A percentile compares a stretch with the other conserved stretches of the same genome.
Conservation (phyloP, 305 asterid species). For the Fraxinus floribunda region DNA sequence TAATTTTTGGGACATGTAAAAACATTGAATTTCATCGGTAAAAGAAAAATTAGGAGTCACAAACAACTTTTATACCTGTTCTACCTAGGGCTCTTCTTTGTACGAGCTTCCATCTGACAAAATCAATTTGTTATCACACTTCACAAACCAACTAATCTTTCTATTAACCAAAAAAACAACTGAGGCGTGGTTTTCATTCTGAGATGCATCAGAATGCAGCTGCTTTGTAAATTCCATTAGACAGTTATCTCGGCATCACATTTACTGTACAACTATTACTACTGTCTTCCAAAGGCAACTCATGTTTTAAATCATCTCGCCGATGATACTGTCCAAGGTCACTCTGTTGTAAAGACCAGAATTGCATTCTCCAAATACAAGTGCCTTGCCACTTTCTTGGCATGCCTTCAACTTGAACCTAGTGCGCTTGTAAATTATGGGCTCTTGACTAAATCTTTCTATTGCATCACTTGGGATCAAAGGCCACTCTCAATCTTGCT, state of each 20-base stretch:
- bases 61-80: slow-evolving; percentile 39
- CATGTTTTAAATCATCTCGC: slow-evolving; percentile 26
- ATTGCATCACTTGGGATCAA: slow-evolving; percentile 15
- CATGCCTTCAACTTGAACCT: slow-evolving; percentile 41
- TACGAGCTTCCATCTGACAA: slow-evolving; percentile 25
- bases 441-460: slow-evolving; percentile 29
- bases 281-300: slow-evolving; percentile 9
- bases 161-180: slow-evolving; percentile 25
- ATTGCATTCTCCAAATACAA: slow-evolving; percentile 30
- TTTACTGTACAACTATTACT: slow-evolving; percentile 19
- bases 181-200: slow-evolving; percentile 25
- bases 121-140: slow-evolving; percentile 25
- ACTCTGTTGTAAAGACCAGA: slow-evolving; percentile 26
- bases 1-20: background rate
- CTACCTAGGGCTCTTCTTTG: slow-evolving; percentile 20
- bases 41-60: background rate
- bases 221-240: slow-evolving; percentile 29
- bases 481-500: slow-evolving; percentile 3
- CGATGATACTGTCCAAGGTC: slow-evolving; percentile 25
- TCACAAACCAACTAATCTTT: slow-evolving; percentile 13
- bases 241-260: slow-evolving; percentile 26
- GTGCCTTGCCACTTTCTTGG: slow-evolving; percentile 30
- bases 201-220: slow-evolving; percentile 20
- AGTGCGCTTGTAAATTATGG: slow-evolving; percentile 42
- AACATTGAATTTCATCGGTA: background rate